Conservation (phyloP, 768 basidiomycete genomes). For the Pleurotus pulmonarius region DNA sequence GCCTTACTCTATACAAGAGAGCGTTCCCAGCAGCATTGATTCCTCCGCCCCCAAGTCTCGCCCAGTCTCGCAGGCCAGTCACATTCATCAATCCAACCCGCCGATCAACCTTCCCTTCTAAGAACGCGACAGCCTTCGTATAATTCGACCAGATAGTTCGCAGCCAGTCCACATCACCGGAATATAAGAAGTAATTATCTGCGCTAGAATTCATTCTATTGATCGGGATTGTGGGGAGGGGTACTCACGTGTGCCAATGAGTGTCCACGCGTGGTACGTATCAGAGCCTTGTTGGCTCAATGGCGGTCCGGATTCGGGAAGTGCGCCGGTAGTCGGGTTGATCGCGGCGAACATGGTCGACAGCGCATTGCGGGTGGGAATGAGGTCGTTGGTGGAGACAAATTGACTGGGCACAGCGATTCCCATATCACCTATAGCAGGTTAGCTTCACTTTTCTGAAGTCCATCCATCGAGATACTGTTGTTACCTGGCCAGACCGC, state of each 20-base stretch:
- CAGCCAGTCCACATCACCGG: slow-evolving; percentile 52
- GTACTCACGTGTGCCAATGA: slow-evolving; percentile 48
- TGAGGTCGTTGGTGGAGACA: slow-evolving; percentile 56
- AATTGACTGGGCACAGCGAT: slow-evolving; percentile 60
- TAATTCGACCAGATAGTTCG: slow-evolving; percentile 49
- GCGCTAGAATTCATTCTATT: background rate
- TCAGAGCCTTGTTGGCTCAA: slow-evolving; percentile 43
- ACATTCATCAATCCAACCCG: slow-evolving; percentile 51
- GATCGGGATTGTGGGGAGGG: background rate
- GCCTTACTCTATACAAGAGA: slow-evolving; percentile 40
- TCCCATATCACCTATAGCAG: slow-evolving; percentile 50
- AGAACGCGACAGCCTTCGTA: slow-evolving; percentile 51
- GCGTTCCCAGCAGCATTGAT: slow-evolving; percentile 57
- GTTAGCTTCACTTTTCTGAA: background rate
- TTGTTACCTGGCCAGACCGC: slow-evolving; percentile 54
- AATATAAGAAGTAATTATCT: slow-evolving; percentile 57
- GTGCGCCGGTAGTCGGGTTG: slow-evolving; percentile 47
- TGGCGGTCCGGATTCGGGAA: slow-evolving; percentile 51
- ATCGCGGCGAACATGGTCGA: slow-evolving; percentile 55
- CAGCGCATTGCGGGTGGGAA: slow-evolving; percentile 53
- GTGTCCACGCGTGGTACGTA: slow-evolving; percentile 59
- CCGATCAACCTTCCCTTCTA: slow-evolving; percentile 47
- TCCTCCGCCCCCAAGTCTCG: slow-evolving; percentile 50
- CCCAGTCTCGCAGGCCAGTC: slow-evolving; percentile 58
- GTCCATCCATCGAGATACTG: background rate